A percentile compares a stretch with the other conserved stretches of the same genome.
Evolutionary conservation across 257 asterid genomes (phyloP).

Genomic region (Scutellaria galericulata): DNA sequence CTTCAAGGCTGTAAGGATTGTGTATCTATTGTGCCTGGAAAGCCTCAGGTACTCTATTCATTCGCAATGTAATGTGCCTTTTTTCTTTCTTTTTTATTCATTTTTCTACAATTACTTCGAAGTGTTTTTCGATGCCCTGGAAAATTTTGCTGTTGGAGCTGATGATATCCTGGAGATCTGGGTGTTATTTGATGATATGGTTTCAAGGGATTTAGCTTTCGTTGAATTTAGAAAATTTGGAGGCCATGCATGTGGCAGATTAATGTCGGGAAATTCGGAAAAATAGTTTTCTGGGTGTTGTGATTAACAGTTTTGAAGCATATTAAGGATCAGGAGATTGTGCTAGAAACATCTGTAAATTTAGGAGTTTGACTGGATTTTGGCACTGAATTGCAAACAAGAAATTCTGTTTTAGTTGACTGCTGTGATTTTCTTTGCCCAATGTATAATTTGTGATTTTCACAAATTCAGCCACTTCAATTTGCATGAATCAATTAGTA

Average conservation of each 20-base stretch:
- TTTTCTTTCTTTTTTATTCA: background rate
- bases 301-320: conserved; percentile 6
- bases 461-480: background rate
- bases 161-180: conserved; percentile 44
- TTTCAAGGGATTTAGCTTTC: conserved; percentile 27
- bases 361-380: conserved; percentile 17
- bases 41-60: conserved; percentile 81
- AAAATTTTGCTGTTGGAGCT: conserved; percentile 28
- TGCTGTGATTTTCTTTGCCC: conserved; percentile 18
- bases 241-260: conserved; percentile 41
- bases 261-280: background rate
- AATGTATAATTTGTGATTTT: background rate
- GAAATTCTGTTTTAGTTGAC: background rate
- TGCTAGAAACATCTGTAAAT: background rate
- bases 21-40: conserved; percentile 72
- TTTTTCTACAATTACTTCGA: conserved; percentile 16
- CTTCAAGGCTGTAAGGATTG: conserved; percentile 99
- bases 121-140: conserved; percentile 21
- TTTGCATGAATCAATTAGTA: conserved; percentile 14
- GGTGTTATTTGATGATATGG: conserved; percentile 33
- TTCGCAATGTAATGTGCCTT: conserved; percentile 42
- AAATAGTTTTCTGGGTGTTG: background rate
- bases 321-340: background rate
- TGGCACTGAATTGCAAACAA: conserved; percentile 19
- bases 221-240: conserved; percentile 16